A percentile compares a stretch with the other conserved stretches of the same genome.
Evolutionary conservation across 495 filamentous ascomycete genomes (phyloP).

Genomic region (Neurospora sp.): DNA sequence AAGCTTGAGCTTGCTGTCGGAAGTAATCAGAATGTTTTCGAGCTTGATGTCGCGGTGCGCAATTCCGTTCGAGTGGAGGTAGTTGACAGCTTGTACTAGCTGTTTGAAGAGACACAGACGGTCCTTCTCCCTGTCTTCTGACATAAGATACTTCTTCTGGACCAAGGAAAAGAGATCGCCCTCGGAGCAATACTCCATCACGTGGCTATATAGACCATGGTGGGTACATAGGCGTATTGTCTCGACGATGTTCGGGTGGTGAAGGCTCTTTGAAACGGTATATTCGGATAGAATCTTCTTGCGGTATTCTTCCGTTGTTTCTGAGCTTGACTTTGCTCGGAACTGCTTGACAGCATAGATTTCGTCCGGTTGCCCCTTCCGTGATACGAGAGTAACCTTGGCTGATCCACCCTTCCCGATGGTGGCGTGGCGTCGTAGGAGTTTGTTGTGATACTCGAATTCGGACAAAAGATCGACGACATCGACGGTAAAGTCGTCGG

Average conservation of each 20-base stretch:
- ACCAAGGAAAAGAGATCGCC: conserved; percentile 67
- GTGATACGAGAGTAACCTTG: conserved; percentile 59
- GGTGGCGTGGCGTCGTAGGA: conserved; percentile 51
- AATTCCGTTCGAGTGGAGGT: conserved; percentile 61
- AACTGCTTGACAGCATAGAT: conserved; percentile 74
- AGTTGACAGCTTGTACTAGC: conserved; percentile 57
- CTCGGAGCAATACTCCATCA: conserved; percentile 74
- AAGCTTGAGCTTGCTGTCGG: conserved; percentile 64
- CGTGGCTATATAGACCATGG: conserved; percentile 63
- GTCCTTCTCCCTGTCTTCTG: conserved; percentile 53
- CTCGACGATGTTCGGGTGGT: conserved; percentile 72
- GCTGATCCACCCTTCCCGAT: conserved; percentile 66
- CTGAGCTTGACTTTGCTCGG: conserved; percentile 48
- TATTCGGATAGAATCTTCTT: conserved; percentile 76
- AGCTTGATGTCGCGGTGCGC: conserved; percentile 78
- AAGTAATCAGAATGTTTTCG: conserved; percentile 64
- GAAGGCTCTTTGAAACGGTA: conserved; percentile 62
- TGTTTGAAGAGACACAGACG: conserved; percentile 75
- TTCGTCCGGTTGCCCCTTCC: conserved; percentile 42
- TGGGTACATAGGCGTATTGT: conserved; percentile 59
- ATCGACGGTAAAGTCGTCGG: conserved; percentile 55
- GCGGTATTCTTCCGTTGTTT: conserved; percentile 56
- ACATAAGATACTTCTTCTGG: conserved; percentile 48
- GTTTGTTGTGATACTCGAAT: conserved; percentile 48
- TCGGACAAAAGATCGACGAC: conserved; percentile 49